These are phyloP conservation scores for Fusarium sp. DNA, from an alignment of 2,329 filamentous ascomycete species.

Conservation along the genomic window DNA sequence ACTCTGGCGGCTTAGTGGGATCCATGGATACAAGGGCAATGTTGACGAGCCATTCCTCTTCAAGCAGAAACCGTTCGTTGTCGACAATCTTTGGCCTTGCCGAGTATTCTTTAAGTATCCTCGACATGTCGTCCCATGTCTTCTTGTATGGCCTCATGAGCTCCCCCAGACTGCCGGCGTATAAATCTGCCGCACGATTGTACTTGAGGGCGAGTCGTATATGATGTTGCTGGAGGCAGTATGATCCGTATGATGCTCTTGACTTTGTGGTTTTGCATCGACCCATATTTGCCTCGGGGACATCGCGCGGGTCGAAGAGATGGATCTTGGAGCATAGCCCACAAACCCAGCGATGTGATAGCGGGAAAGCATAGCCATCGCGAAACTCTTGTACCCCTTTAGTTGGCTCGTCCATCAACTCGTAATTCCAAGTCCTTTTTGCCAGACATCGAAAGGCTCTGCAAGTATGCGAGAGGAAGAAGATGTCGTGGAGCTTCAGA, in stretches of 20 bases:
- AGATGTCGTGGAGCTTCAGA: background rate
- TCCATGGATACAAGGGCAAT: background rate
- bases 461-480: constrained; percentile 2
- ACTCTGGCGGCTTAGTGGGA: too few relatives aligned
- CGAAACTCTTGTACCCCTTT: background rate
- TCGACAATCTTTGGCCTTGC: background rate
- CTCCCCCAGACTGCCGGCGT: background rate
- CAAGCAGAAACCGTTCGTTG: background rate
- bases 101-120: background rate
- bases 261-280: background rate
- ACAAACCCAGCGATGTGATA: background rate
- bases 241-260: background rate
- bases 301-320: background rate
- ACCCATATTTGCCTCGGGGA: background rate
- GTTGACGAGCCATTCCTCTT: background rate
- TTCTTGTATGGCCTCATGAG: background rate
- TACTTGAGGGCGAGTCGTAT: background rate
- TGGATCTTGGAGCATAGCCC: background rate
- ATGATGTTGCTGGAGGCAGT: background rate
- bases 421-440: background rate
- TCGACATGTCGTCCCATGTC: background rate
- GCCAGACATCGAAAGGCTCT: background rate
- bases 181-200: background rate
- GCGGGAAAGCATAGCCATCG: background rate
- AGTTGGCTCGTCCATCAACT: background rate